These are phyloP conservation scores for Typha latifolia DNA, from an alignment of 176 grass and related monocot genomes.

Conservation along the genomic window DNA sequence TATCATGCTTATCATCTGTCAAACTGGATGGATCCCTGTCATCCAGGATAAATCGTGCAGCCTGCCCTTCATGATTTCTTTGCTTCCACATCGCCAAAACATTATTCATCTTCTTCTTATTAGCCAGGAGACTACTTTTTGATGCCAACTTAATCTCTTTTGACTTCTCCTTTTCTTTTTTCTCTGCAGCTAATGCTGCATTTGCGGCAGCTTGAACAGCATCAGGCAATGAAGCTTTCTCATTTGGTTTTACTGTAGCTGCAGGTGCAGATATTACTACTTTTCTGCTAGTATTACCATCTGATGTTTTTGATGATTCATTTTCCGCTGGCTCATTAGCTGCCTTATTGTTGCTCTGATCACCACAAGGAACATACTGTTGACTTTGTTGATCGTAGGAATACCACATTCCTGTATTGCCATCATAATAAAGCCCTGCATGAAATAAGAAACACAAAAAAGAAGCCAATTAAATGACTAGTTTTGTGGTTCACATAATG, in stretches of 20 bases:
- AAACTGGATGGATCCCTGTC: conserved; percentile 49
- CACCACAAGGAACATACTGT: conserved; percentile 69
- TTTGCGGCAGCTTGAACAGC: conserved; percentile 85
- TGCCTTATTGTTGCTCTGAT: conserved; percentile 51
- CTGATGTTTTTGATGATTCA: conserved; percentile 49
- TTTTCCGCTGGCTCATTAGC: conserved; percentile 23
- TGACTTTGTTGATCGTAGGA: conserved; percentile 75
- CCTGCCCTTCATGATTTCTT: conserved; percentile 88
- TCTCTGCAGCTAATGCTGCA: conserved; percentile 87
- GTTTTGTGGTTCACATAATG: neutral
- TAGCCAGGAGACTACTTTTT: conserved; percentile 72
- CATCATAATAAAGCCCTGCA: conserved; percentile 92
- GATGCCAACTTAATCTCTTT: conserved; percentile 91
- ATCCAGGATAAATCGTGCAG: conserved; percentile 32
- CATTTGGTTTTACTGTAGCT: conserved; percentile 60
- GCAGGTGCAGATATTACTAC: conserved; percentile 90
- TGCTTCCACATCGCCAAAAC: conserved; percentile 97
- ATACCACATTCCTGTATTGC: conserved; percentile 81
- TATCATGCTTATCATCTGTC: conserved; percentile 36
- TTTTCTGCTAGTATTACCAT: conserved; percentile 51
- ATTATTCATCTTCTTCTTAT: conserved; percentile 99
- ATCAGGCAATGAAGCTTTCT: conserved; percentile 66
- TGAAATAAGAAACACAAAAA: conserved; percentile 15
- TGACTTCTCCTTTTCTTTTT: conserved; percentile 88
- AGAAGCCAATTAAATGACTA: neutral